Evolutionary conservation across 768 basidiomycete genomes (phyloP), one percentile per base, ranked within the genome.

Genomic region (Termitomyces eurrhizus): DNA sequence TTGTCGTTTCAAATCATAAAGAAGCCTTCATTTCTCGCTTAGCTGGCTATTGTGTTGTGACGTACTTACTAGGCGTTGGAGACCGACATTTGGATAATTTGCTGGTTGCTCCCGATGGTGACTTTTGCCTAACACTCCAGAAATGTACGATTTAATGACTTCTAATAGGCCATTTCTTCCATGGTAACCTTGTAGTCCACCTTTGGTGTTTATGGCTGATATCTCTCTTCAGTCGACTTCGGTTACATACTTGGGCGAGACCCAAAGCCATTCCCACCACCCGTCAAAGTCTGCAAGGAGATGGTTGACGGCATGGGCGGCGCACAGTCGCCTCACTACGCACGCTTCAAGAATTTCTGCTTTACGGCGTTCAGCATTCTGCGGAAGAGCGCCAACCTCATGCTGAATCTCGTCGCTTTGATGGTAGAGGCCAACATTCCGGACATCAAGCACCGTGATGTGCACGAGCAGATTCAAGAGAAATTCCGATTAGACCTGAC

Each of bases 231-330:
- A 96, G 97, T 98, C 63, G 97, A 98, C 71, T 99, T 98, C 69
- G 96, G 97, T 2, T 99, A 98, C 73, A 98, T 98, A 67, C 83
- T 98, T 14, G 97, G 97, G 3, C 88, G 95, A 2, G 97, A 98
- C 70, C 97, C 97, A 0, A 98, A 99, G 69, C 93, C 95, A 0
- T 96, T 95, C 70, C 95, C 97, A 2, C 97, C 97, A 7, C 92
- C 95, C 13, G 95, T 98, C 65, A 99, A 99, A 72, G 92, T 99
- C 44, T 98, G 95, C 75, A 95, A 96, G 69, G 97, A 98, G 71
- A 99, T 98, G 97, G 93, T 98, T 0, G 97, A 99, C 70, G 96
- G 92, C 12, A 96, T 99, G 95, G 97, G 97, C n/a, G 96, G 97
- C 12, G 88, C 92, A 1, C 86, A 91, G 68, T 96, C 95, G 7